Evolutionary conservation across 202 grass and related monocot species (phyloP), one percentile per base, ranked within the genome.

Genomic region (Hordeum pubiflorum): DNA sequence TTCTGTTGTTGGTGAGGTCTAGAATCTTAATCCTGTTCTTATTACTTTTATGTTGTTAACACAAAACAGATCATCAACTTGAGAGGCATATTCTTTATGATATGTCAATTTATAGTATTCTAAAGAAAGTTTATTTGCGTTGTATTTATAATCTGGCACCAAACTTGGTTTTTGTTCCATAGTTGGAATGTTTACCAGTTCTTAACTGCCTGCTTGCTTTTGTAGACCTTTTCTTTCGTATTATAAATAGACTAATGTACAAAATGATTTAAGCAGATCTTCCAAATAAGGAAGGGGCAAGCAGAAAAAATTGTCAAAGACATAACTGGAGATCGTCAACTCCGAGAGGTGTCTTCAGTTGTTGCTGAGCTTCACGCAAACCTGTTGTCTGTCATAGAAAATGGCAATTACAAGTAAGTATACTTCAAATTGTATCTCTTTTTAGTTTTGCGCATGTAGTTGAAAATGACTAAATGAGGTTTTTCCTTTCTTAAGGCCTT

Each of bases 281-380:
- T 98, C 63, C 38, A 91, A 86, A 86, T 93, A 76, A 86, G 85
- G 75, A 89, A 91, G 70, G 95, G 88, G 9, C 88, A 86, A 58
- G 46, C 90, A 59, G 84, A 93, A 82, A 87, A 75, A 72, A 87
- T 89, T 82, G 84, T 98, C 18, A 82, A 81, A 80, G 90, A 93
- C 87, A 81, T 98, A 82, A 22, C 75, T 79, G 89, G 82, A 82
- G 86, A 82, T 13, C 85, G 82, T 78, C 57, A 88, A 50, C 81
- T 87, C 57, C 81, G 89, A 34, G 85, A 76, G 63, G 59, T 89
- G 38, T 82, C 80, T 60, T 84, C 95, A 69, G 29, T 61, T 21
- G 44, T 90, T 76, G 79, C 90, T 5, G 79, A 94, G 18, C 82
- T 98, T 69, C 95, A 98, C 55, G 88, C 91, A 38, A 93, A 48